phyloP scores from a whole-genome alignment of 768 basidiomycete species.

The Tricholoma sp. region DNA sequence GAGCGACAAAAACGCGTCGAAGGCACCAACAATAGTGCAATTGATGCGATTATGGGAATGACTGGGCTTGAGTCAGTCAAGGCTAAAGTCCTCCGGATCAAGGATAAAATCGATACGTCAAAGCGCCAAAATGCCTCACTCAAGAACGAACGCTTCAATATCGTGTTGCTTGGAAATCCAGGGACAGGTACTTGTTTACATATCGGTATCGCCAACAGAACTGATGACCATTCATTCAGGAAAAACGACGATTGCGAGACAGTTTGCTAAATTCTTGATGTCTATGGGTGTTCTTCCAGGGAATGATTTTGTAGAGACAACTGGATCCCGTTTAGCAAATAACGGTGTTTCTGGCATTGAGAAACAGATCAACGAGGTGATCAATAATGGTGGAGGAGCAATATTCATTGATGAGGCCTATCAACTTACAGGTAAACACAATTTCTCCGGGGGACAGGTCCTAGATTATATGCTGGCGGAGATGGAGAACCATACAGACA shows the following conservation, averaged over 20 bases:
- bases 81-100: constrained; percentile 49
- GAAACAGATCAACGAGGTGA: constrained; percentile 40
- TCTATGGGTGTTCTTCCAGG: constrained; percentile 52
- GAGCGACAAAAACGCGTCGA: constrained; percentile 49
- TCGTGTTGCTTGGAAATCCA: constrained; percentile 64
- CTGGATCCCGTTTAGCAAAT: constrained; percentile 53
- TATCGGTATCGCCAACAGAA: not conserved
- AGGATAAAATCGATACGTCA: constrained; percentile 50
- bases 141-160: constrained; percentile 55
- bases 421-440: constrained; percentile 49
- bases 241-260: constrained; percentile 64
- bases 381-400: constrained; percentile 52
- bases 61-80: constrained; percentile 67
- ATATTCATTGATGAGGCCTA: constrained; percentile 74
- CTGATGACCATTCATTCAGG: constrained; percentile 29
- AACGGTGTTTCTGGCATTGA: constrained; percentile 51
- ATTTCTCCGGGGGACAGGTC: constrained; percentile 47
- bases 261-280: constrained; percentile 57
- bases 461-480: constrained; percentile 68
- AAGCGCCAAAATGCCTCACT: constrained; percentile 48
- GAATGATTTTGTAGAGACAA: constrained; percentile 52
- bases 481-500: constrained; percentile 67
- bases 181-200: constrained; percentile 53
- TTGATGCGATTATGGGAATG: constrained; percentile 67
- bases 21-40: constrained; percentile 44